Percentiles rank a stretch among this genome's conserved stretches.
These are phyloP conservation scores for Aulographum hederae DNA, from an alignment of 2,329 filamentous ascomycete genomes.

Conservation along the genomic window DNA sequence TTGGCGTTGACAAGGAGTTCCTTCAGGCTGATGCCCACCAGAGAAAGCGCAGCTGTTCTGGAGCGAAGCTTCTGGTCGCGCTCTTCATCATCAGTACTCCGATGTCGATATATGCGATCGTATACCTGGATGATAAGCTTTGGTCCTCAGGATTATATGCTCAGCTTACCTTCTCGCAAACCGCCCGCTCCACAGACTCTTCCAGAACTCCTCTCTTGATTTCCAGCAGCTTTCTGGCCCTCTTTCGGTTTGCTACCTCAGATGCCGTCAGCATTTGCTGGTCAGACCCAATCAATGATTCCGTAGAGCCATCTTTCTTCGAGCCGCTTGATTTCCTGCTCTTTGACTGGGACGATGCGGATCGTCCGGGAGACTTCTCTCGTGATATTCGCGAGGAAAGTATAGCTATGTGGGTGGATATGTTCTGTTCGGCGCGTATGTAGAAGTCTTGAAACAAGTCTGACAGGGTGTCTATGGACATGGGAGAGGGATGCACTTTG, in stretches of 20 bases:
- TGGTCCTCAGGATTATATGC: no score
- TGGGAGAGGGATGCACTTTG: constrained; percentile 69
- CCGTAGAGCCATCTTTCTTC: constrained; percentile 7
- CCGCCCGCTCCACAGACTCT: constrained; percentile 74
- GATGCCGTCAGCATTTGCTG: constrained; percentile 84
- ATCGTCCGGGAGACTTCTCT: constrained; percentile 38
- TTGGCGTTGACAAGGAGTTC: constrained; percentile 48
- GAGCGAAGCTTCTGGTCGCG: constrained; percentile 88
- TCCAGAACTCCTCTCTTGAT: constrained; percentile 61
- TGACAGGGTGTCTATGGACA: constrained; percentile 65
- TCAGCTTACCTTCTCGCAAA: constrained; percentile 71
- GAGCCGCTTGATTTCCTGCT: constrained; percentile 16
- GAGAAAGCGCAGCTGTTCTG: constrained; percentile 70
- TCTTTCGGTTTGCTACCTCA: constrained; percentile 66
- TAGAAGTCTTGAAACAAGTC: constrained; percentile 95
- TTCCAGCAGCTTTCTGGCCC: constrained; percentile 59
- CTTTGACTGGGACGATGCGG: constrained; percentile 37
- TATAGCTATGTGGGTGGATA: constrained; percentile 70
- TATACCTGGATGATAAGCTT: no score
- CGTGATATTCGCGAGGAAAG: constrained; percentile 59
- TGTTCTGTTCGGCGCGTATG: constrained; percentile 57
- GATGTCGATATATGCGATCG: constrained; percentile 74
- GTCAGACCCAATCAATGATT: constrained; percentile 16
- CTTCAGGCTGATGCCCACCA: constrained; percentile 79
- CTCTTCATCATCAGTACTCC: constrained; percentile 82